Conservation (phyloP, 2,329 filamentous ascomycete genomes). For the Aureobasidium sp. region DNA sequence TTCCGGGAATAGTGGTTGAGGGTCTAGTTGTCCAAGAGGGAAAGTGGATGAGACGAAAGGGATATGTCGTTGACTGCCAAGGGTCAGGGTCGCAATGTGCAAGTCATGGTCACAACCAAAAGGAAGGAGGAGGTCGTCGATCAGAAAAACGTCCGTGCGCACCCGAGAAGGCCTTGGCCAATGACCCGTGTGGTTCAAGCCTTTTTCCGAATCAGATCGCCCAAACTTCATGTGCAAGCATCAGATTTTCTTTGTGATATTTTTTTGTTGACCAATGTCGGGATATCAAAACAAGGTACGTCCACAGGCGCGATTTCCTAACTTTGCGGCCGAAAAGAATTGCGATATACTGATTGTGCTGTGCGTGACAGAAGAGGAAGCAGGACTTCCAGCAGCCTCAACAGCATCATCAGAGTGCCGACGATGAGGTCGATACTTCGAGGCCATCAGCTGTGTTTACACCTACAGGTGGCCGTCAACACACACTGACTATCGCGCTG, state of each 20-base stretch:
- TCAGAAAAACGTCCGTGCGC: not conserved
- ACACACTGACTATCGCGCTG: slow-evolving; percentile 70
- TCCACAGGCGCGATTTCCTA: not conserved
- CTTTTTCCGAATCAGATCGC: not conserved
- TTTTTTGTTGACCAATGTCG: not conserved
- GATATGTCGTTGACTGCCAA: slow-evolving; percentile 2
- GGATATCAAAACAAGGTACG: slow-evolving; percentile 10
- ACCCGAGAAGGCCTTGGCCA: not conserved
- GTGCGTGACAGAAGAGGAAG: slow-evolving; percentile 22
- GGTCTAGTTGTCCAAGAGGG: not conserved
- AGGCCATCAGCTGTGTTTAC: slow-evolving; percentile 63
- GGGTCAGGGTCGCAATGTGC: not conserved
- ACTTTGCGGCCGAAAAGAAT: not conserved
- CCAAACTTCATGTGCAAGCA: slow-evolving; percentile 1
- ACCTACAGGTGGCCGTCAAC: slow-evolving; percentile 55
- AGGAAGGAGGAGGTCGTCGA: not conserved
- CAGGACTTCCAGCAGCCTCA: slow-evolving; percentile 17
- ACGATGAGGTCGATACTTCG: slow-evolving; percentile 42
- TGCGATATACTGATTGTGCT: not conserved
- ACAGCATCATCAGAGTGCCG: slow-evolving; percentile 16
- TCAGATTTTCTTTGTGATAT: not conserved
- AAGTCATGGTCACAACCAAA: not conserved
- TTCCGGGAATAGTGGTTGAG: not conserved
- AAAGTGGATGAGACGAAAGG: not conserved
- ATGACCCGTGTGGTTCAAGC: not conserved